Evolutionary conservation across 2,329 filamentous ascomycete genomes (phyloP).

Genomic region (Diplodia seriata): DNA sequence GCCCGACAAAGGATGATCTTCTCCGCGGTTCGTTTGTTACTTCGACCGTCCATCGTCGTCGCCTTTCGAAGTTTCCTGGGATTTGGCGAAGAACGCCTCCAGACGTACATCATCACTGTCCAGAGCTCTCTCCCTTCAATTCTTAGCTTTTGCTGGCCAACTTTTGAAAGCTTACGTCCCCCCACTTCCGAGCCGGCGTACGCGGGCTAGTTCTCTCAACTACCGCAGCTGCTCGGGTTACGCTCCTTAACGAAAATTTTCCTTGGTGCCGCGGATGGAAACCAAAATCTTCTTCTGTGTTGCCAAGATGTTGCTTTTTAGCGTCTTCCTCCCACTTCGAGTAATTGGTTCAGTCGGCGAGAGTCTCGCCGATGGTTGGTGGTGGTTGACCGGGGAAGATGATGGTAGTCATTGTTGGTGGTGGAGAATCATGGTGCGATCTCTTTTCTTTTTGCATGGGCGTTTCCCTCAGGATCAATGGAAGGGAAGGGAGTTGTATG

Average conservation of each 20-base stretch:
- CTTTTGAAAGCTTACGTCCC: background rate
- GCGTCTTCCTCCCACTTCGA: background rate
- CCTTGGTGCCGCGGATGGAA: constrained; percentile 17
- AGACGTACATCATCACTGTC: constrained; percentile 21
- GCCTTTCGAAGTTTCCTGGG: background rate
- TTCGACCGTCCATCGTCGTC: background rate
- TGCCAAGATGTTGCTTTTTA: constrained; percentile 4
- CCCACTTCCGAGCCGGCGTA: background rate
- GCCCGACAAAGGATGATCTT: background rate
- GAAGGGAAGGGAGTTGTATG: background rate
- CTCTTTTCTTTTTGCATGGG: background rate
- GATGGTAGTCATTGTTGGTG: constrained; percentile 4
- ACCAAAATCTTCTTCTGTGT: background rate
- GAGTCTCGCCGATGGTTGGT: background rate
- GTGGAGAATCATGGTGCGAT: background rate
- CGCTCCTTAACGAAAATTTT: constrained; percentile 13
- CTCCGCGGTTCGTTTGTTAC: constrained; percentile 1
- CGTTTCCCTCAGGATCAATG: background rate
- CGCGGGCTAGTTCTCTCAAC: background rate
- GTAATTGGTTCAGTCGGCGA: constrained; percentile 14
- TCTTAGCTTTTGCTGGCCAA: constrained; percentile 3
- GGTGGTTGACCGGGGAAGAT: background rate
- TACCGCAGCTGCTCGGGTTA: background rate
- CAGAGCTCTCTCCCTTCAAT: background rate
- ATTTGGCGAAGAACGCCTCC: background rate